Evolutionary conservation across 768 basidiomycete species (phyloP).

Genomic region (Suillus weaverae): DNA sequence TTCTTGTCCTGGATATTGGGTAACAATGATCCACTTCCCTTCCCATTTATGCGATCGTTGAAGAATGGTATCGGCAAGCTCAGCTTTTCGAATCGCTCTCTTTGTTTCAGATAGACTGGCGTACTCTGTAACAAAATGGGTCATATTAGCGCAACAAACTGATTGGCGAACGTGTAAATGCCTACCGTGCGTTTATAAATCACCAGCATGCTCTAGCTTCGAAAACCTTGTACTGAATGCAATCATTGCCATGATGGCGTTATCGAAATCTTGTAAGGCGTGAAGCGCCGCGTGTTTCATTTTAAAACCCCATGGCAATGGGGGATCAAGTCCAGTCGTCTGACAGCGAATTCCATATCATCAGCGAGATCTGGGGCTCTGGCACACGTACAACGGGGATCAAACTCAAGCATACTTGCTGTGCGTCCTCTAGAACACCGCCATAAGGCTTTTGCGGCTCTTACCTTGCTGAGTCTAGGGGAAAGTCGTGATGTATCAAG

Average conservation of each 20-base stretch:
- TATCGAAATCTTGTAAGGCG: not conserved
- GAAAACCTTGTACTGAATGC: not conserved
- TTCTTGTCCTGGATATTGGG: constrained; percentile 2
- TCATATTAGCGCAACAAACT: not conserved
- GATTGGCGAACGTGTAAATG: not conserved
- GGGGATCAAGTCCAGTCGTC: not conserved
- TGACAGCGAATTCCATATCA: not conserved
- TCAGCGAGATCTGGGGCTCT: not conserved
- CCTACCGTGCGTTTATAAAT: not conserved
- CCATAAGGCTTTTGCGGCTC: not conserved
- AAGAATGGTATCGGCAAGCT: not conserved
- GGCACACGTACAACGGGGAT: not conserved
- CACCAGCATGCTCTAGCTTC: not conserved
- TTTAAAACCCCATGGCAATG: not conserved
- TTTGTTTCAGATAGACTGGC: not conserved
- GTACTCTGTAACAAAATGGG: not conserved
- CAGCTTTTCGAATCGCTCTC: not conserved
- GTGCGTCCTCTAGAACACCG: not conserved
- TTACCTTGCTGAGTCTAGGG: not conserved
- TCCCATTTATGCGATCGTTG: constrained; percentile 10
- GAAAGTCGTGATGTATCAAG: not conserved
- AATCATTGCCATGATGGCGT: not conserved
- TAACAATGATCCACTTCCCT: constrained; percentile 6
- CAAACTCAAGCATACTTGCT: not conserved
- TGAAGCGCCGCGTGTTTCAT: not conserved